Evolutionary conservation across 2,329 filamentous ascomycete species (phyloP), one percentile per base, ranked within the genome.

Genomic region (Hymenoscyphus fraxineus): DNA sequence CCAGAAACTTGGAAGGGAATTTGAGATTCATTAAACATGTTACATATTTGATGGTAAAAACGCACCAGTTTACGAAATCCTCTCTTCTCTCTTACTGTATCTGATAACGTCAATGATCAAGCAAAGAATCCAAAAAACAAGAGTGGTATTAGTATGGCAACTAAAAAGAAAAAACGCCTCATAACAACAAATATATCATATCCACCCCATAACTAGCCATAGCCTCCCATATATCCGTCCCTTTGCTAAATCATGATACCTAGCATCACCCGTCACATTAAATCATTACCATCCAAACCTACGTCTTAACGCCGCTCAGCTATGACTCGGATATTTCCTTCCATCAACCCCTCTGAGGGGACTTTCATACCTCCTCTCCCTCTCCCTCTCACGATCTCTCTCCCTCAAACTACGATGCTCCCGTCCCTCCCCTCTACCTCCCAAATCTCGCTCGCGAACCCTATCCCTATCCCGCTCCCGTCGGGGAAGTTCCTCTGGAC

Each of bases 271-370:
- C 54, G n/a, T 19, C 16, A 22, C 54, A 56, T 56, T 56, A 56
- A 22, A 56, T 56, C 54, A 56, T 56, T 35, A 51, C 54, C 16
- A 32, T 35, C 27, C 16, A 19, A 32, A 56, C 16, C 54, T 51
- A 6, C 54, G 6, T 27, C 12, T 32, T 32, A 22, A 32, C 54
- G 16, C 54, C 7, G 2, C 22, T 35, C 22, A 62, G 32, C 51
- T 31, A 62, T 65, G 63, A 57, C 56, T 60, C n/a, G 73, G 69
- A 65, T 73, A 74, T 59, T 68, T 70, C 64, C 73, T 71, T 59
- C 73, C 73, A 68, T 73, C 71, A 6, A 72, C 72, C 2, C 71
- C 72, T 41, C 70, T 67, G n/a, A 72, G 55, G 3, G 70, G 71
- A 66, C 70, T 72, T 12, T 57, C 59, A 61, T 58, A 58, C 31